These are phyloP conservation scores for Mangifera indica DNA, from an alignment of 345 rosid genomes.

Conservation along the genomic window DNA sequence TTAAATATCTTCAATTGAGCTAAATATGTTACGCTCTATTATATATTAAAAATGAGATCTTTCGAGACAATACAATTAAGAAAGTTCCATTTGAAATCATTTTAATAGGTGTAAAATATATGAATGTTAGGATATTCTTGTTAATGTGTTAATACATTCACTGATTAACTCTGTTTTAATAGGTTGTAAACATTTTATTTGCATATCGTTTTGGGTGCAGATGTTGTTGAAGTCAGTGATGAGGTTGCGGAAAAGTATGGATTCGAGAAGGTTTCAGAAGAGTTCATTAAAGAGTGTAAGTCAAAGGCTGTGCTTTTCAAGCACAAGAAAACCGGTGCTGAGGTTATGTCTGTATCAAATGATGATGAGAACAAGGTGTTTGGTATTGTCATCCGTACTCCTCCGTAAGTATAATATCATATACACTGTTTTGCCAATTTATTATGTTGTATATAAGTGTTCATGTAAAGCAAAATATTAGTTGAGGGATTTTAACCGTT, in stretches of 20 bases:
- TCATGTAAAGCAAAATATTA: neutral
- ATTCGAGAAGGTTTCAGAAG: constrained; percentile 80
- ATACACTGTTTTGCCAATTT: neutral
- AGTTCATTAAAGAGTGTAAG: constrained; percentile 87
- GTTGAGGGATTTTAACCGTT: neutral
- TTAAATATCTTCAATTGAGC: too few relatives aligned
- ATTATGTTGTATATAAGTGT: neutral
- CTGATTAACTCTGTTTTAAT: neutral
- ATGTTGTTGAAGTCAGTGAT: constrained; percentile 43
- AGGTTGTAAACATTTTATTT: neutral
- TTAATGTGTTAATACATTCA: too few relatives aligned
- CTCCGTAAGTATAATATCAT: constrained; percentile 58
- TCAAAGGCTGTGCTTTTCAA: constrained; percentile 77
- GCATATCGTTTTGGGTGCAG: constrained; percentile 32
- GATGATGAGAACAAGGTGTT: constrained; percentile 89
- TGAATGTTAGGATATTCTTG: too few relatives aligned
- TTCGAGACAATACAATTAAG: neutral
- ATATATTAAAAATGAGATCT: too few relatives aligned
- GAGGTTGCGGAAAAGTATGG: constrained; percentile 77
- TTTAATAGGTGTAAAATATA: too few relatives aligned
- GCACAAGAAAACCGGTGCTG: constrained; percentile 91
- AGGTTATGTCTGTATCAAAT: constrained; percentile 89
- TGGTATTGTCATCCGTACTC: constrained; percentile 83
- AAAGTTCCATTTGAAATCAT: neutral
- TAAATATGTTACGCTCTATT: too few relatives aligned